A percentile compares a stretch with the other conserved stretches of the same genome.
Evolutionary conservation across 2,329 filamentous ascomycete genomes (phyloP).

Genomic region (Penicillium sp.): DNA sequence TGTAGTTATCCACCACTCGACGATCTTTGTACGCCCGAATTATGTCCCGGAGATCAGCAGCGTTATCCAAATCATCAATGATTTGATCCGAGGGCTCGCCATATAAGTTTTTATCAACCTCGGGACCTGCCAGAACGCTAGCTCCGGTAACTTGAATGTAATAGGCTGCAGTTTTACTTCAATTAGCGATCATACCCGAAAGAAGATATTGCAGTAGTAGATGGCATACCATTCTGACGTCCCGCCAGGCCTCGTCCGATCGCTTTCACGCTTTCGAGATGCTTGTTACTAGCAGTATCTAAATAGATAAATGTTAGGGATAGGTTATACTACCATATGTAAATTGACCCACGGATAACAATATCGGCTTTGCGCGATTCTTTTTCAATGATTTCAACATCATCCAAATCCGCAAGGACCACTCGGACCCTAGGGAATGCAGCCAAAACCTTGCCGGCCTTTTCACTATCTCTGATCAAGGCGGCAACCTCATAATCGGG

Average conservation of each 20-base stretch:
- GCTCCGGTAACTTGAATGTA: constrained; percentile 44
- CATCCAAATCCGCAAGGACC: constrained; percentile 41
- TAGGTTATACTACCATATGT: too few species aligned
- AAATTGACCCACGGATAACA: constrained; percentile 5
- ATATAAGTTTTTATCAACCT: constrained; percentile 34
- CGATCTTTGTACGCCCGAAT: constrained; percentile 51
- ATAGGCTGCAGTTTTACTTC: background rate
- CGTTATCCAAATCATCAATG: constrained; percentile 40
- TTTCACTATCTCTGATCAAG: constrained; percentile 28
- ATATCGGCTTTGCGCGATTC: constrained; percentile 6
- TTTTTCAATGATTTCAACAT: constrained; percentile 21
- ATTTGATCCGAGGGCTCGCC: constrained; percentile 32
- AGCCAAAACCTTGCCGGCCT: constrained; percentile 31
- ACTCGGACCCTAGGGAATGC: constrained; percentile 38
- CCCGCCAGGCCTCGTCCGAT: constrained; percentile 4
- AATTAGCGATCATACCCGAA: background rate
- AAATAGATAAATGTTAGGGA: background rate
- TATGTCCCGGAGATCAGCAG: constrained; percentile 34
- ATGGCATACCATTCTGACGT: constrained; percentile 1
- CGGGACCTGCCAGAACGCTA: constrained; percentile 34
- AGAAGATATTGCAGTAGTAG: background rate
- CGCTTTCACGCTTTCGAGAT: constrained; percentile 4
- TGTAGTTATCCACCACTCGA: constrained; percentile 65
- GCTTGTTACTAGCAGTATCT: constrained; percentile 10
- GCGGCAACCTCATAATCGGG: constrained; percentile 42